A percentile compares a stretch with the other conserved stretches of the same genome.
Evolutionary conservation across 768 basidiomycete genomes (phyloP).

Genomic region (Tylopilus subfusipes): DNA sequence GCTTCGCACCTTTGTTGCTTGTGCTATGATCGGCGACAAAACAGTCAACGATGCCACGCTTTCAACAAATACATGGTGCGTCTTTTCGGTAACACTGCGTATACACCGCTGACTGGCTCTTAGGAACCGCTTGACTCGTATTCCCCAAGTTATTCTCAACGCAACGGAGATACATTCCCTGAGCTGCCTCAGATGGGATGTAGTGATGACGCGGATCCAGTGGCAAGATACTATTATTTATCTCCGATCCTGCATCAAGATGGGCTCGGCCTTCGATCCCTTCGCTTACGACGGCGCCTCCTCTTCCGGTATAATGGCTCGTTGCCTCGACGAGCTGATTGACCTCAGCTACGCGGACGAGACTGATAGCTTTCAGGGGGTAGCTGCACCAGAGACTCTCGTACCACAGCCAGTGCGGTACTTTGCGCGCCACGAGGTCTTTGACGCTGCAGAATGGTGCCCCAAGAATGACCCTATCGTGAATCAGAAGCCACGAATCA

Average conservation of each 20-base stretch:
- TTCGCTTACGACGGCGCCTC: conserved; percentile 19
- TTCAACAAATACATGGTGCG: conserved; percentile 32
- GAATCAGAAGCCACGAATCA: conserved; percentile 24
- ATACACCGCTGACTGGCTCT: conserved; percentile 4
- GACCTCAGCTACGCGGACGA: conserved; percentile 3
- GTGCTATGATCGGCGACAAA: conserved; percentile 36
- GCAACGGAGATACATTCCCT: conserved; percentile 23
- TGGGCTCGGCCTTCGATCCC: conserved; percentile 24
- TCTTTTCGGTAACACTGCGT: not conserved
- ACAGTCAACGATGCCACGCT: conserved; percentile 32
- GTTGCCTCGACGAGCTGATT: conserved; percentile 21
- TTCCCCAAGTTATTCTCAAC: conserved; percentile 24
- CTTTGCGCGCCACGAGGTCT: conserved; percentile 7
- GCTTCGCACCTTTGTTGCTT: conserved; percentile 33
- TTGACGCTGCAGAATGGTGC: conserved; percentile 25
- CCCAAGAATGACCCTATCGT: conserved; percentile 31
- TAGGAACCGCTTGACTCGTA: conserved; percentile 22
- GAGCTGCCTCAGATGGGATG: conserved; percentile 22
- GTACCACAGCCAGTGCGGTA: conserved; percentile 15
- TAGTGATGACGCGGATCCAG: conserved; percentile 15
- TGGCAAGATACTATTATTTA: conserved; percentile 24
- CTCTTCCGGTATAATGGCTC: conserved; percentile 13
- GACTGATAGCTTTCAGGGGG: not conserved
- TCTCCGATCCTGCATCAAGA: conserved; percentile 26
- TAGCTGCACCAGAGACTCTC: conserved; percentile 4